Conservation (phyloP, 2,329 filamentous ascomycete species). For the Cercospora sp. region DNA sequence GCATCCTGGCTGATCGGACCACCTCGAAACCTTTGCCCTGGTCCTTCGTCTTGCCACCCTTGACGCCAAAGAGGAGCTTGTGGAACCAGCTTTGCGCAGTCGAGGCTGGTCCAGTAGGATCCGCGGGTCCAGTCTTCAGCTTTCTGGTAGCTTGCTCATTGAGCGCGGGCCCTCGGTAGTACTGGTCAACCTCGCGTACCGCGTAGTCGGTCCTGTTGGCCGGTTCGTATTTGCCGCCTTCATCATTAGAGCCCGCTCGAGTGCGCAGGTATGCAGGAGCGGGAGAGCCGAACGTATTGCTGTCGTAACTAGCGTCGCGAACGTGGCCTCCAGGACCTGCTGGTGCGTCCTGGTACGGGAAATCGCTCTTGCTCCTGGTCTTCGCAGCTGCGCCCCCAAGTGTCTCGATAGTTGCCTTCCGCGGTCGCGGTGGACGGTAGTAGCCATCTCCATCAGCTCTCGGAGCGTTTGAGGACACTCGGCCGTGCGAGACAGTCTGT, state of each 20-base stretch:
- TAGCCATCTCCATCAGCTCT: conserved; percentile 64
- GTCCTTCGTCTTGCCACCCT: conserved; percentile 81
- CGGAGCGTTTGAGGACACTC: conserved; percentile 12
- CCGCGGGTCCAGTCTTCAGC: conserved; percentile 88
- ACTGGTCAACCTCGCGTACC: conserved; percentile 93
- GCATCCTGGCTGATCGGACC: conserved; percentile 83
- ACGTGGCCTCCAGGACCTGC: conserved; percentile 36
- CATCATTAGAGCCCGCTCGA: conserved; percentile 55
- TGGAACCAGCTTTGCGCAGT: conserved; percentile 90
- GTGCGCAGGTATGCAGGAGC: conserved; percentile 55
- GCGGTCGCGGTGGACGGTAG: conserved; percentile 78
- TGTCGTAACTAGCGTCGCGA: conserved; percentile 35
- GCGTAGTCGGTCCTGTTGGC: conserved; percentile 71
- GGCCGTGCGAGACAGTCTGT: conserved; percentile 13
- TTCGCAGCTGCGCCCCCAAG: conserved; percentile 43
- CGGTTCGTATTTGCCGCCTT: conserved; percentile 25
- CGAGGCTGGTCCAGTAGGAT: conserved; percentile 87
- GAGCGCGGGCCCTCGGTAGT: conserved; percentile 87
- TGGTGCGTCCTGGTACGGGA: conserved; percentile 47
- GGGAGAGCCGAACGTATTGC: conserved; percentile 48
- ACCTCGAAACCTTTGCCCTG: conserved; percentile 94
- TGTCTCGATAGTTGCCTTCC: conserved; percentile 65
- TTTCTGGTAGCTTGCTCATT: conserved; percentile 78
- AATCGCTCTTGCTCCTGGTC: conserved; percentile 40
- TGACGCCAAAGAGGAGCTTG: conserved; percentile 50